A percentile compares a stretch with the other conserved stretches of the same genome.
Evolutionary conservation across 1,139 yeast species (phyloP).

Genomic region (Suhomyces bribrorum): DNA sequence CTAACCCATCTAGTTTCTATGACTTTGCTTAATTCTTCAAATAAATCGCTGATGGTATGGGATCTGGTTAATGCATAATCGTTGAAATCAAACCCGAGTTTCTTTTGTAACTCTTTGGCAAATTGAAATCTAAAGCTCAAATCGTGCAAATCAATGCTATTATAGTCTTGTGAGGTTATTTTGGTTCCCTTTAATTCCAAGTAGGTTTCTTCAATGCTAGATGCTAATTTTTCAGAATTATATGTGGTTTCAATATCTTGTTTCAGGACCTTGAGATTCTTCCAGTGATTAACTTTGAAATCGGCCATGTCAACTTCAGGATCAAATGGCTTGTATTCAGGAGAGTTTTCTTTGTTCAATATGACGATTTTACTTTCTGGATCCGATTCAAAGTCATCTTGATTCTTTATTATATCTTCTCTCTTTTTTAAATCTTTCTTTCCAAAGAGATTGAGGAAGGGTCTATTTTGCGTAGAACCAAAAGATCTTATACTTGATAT

Average conservation of each 20-base stretch:
- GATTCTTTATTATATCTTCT: constrained; percentile 43
- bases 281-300: constrained; percentile 41
- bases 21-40: constrained; percentile 41
- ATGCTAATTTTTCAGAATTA: constrained; percentile 25
- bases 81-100: constrained; percentile 64
- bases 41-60: constrained; percentile 47
- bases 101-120: constrained; percentile 56
- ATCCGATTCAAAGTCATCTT: constrained; percentile 40
- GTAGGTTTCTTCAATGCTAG: constrained; percentile 30
- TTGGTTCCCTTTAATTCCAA: constrained; percentile 22
- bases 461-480: constrained; percentile 14
- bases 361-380: constrained; percentile 38
- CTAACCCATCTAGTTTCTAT: constrained; percentile 53
- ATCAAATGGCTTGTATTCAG: constrained; percentile 28
- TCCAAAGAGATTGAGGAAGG: constrained; percentile 24
- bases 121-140: constrained; percentile 59
- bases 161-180: constrained; percentile 19
- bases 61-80: constrained; percentile 61
- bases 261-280: constrained; percentile 24
- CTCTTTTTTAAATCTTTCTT: constrained; percentile 23
- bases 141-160: constrained; percentile 37
- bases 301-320: constrained; percentile 36
- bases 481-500: constrained; percentile 15
- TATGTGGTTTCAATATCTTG: constrained; percentile 35
- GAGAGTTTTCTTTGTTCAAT: constrained; percentile 40